Conservation (phyloP, 306 rosid species). For the Acacia confusa region DNA sequence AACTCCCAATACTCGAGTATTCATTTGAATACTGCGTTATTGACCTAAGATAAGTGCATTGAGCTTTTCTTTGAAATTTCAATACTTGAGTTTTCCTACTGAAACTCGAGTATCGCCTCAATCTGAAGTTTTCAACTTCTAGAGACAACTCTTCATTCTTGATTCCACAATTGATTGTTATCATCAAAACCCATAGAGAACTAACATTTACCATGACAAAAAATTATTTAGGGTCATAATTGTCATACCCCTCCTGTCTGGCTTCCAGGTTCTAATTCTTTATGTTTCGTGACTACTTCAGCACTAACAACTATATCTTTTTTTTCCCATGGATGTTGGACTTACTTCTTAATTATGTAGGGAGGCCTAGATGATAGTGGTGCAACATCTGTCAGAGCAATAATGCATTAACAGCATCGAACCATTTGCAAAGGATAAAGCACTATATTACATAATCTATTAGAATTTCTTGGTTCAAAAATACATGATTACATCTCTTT, state of each 20-base stretch:
- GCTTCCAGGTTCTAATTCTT: slow-evolving; percentile 78
- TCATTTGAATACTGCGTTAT: too few relatives aligned
- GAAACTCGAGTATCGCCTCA: too few relatives aligned
- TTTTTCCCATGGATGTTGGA: slow-evolving; percentile 15
- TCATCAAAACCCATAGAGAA: too few relatives aligned
- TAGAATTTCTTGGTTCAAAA: slow-evolving; percentile 75
- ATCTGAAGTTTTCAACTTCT: too few relatives aligned
- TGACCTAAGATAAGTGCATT: too few relatives aligned
- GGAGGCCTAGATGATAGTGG: slow-evolving; percentile 97
- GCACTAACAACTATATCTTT: slow-evolving; percentile 18
- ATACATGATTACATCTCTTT: slow-evolving; percentile 89
- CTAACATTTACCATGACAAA: slow-evolving; percentile 74
- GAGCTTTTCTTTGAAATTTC: too few relatives aligned
- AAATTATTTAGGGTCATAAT: slow-evolving; percentile 83
- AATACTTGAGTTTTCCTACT: too few relatives aligned
- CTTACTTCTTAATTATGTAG: slow-evolving; percentile 50
- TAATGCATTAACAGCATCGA: slow-evolving; percentile 98
- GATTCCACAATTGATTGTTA: too few relatives aligned
- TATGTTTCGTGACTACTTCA: slow-evolving; percentile 10
- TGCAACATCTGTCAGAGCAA: slow-evolving; percentile 98
- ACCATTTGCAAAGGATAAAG: slow-evolving; percentile 85
- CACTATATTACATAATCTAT: slow-evolving; percentile 82
- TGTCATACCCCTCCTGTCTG: slow-evolving; percentile 95
- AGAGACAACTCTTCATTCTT: too few relatives aligned
- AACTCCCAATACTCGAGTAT: too few relatives aligned